A percentile compares a stretch with the other conserved stretches of the same genome.
Evolutionary conservation across 2,329 filamentous ascomycete genomes (phyloP).

Genomic region (Aspergillus quadrilineatus): DNA sequence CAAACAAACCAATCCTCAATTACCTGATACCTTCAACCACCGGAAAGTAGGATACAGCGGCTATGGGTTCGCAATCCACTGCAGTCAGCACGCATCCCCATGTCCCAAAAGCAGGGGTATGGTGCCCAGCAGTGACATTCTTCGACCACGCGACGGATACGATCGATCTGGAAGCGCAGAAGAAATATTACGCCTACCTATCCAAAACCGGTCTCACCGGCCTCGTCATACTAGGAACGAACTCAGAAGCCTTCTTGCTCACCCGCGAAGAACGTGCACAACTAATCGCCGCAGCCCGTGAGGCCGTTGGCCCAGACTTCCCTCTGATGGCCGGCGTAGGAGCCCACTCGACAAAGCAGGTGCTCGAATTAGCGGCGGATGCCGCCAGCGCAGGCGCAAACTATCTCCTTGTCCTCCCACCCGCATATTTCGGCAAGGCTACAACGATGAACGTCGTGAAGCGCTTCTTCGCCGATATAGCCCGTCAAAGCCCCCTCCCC

Average conservation of each 20-base stretch:
- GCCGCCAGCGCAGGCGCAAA: slow-evolving; percentile 61
- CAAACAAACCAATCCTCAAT: background rate
- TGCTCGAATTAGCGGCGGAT: slow-evolving; percentile 59
- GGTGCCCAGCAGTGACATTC: slow-evolving; percentile 56
- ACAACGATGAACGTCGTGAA: slow-evolving; percentile 59
- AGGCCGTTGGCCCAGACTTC: slow-evolving; percentile 53
- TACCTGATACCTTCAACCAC: background rate
- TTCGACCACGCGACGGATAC: slow-evolving; percentile 53
- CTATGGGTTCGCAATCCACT: slow-evolving; percentile 16
- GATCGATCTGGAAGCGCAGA: slow-evolving; percentile 50
- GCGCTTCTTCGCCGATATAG: slow-evolving; percentile 60
- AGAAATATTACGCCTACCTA: slow-evolving; percentile 54
- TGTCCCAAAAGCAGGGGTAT: slow-evolving; percentile 42
- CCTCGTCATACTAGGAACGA: slow-evolving; percentile 56
- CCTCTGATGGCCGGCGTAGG: slow-evolving; percentile 65
- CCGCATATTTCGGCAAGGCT: slow-evolving; percentile 65
- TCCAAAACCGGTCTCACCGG: slow-evolving; percentile 52
- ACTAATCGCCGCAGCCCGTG: slow-evolving; percentile 58
- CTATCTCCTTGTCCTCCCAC: slow-evolving; percentile 61
- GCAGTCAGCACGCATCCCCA: slow-evolving; percentile 19
- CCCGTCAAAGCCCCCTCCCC: slow-evolving; percentile 53
- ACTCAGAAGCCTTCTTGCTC: slow-evolving; percentile 57
- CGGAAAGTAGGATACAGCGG: background rate
- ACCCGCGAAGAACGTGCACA: slow-evolving; percentile 59
- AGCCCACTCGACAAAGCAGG: slow-evolving; percentile 64